phyloP scores from a whole-genome alignment of 352 stramenopile species.

The Phytophthora boehmeriae region DNA sequence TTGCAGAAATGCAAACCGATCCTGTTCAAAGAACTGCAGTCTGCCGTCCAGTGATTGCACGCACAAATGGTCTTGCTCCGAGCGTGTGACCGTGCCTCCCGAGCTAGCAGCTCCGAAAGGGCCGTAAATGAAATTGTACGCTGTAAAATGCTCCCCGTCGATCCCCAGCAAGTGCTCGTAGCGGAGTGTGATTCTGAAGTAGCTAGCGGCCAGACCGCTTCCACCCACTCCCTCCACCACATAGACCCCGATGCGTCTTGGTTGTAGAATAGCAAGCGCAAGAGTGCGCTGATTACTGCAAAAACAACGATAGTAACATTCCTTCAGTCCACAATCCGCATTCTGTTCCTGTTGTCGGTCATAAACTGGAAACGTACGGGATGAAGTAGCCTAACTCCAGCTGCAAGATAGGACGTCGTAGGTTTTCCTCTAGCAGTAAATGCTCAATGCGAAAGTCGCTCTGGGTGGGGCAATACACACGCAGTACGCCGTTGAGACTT shows the following conservation, averaged over 20 bases:
- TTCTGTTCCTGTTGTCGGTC: slow-evolving; percentile 1
- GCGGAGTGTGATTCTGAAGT: slow-evolving; percentile 80
- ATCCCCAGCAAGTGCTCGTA: slow-evolving; percentile 90
- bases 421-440: slow-evolving; percentile 86
- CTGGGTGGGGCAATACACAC: slow-evolving; percentile 82
- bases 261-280: slow-evolving; percentile 89
- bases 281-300: slow-evolving; percentile 59
- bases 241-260: slow-evolving; percentile 80
- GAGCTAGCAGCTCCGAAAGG: slow-evolving; percentile 60
- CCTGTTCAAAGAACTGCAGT: slow-evolving; percentile 93
- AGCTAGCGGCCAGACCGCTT: slow-evolving; percentile 73
- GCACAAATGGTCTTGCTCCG: slow-evolving; percentile 81
- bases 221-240: slow-evolving; percentile 80
- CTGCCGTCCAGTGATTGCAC: slow-evolving; percentile 91
- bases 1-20: slow-evolving; percentile 87
- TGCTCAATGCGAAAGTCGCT: slow-evolving; percentile 90
- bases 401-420: slow-evolving; percentile 88
- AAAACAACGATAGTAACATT: background rate
- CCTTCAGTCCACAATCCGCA: slow-evolving; percentile 4
- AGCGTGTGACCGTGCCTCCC: slow-evolving; percentile 10
- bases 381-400: slow-evolving; percentile 86
- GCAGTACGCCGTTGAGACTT: slow-evolving; percentile 84
- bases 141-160: slow-evolving; percentile 91
- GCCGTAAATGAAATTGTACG: slow-evolving; percentile 89
- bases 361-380: slow-evolving; percentile 46